Conservation (phyloP, 768 basidiomycete species). For the Mycena amicta region DNA sequence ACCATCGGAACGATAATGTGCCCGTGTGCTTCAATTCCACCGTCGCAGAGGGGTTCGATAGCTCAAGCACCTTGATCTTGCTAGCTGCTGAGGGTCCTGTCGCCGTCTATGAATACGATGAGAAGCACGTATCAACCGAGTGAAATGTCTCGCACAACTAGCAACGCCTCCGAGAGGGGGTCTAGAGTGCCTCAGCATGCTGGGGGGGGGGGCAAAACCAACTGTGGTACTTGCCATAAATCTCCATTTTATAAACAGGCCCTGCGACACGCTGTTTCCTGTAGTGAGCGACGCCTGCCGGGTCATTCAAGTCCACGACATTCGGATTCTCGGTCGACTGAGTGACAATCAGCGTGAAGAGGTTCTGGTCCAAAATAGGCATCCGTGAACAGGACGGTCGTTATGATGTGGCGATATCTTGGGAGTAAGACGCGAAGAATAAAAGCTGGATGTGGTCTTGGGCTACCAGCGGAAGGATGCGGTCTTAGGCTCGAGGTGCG, state of each 20-base stretch:
- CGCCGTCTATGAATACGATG: conserved; percentile 41
- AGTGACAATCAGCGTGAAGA: conserved; percentile 76
- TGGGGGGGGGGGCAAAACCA: no score
- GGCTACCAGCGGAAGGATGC: no score
- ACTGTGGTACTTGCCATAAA: conserved; percentile 64
- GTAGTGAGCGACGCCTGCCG: conserved; percentile 66
- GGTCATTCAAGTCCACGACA: conserved; percentile 72
- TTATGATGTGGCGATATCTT: no score
- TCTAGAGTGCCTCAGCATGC: conserved; percentile 50
- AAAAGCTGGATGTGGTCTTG: no score
- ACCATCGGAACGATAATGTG: conserved; percentile 73
- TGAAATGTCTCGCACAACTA: conserved; percentile 38
- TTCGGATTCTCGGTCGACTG: conserved; percentile 60
- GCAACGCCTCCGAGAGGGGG: conserved; percentile 69
- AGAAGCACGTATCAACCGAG: background rate
- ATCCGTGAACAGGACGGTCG: no score
- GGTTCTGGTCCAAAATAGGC: conserved; percentile 80
- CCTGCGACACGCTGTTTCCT: conserved; percentile 64
- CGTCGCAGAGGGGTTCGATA: conserved; percentile 70
- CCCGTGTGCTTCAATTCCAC: conserved; percentile 79
- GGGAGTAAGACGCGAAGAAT: no score
- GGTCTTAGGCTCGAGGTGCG: no score
- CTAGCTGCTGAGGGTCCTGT: conserved; percentile 62
- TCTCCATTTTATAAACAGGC: conserved; percentile 60
- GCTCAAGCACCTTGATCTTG: conserved; percentile 75